Conservation (phyloP, 352 stramenopile genomes). For the Blastocystis sp. region DNA sequence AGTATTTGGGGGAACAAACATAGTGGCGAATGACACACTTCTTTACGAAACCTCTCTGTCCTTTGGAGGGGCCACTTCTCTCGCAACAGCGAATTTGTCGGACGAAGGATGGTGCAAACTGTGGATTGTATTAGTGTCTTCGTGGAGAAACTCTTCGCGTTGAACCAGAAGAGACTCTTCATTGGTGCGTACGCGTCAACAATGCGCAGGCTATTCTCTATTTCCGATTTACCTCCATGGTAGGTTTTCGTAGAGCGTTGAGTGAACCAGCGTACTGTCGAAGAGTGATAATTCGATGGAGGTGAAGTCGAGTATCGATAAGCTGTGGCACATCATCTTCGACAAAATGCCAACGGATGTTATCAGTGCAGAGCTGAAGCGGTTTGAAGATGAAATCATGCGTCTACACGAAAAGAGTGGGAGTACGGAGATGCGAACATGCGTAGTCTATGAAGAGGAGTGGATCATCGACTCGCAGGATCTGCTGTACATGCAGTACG, state of each 20-base stretch:
- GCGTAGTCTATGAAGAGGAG: not conserved
- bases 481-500: constrained; percentile 23
- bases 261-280: not conserved
- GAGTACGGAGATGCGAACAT: not conserved
- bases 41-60: no score
- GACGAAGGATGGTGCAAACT: not conserved
- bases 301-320: not conserved
- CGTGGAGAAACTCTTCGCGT: constrained; percentile 14
- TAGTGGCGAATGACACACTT: not conserved
- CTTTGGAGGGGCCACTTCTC: no score
- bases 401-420: constrained; percentile 19
- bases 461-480: constrained; percentile 13
- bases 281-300: not conserved
- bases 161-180: constrained; percentile 10
- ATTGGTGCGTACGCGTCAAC: not conserved
- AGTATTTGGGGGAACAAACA: not conserved
- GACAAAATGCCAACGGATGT: not conserved
- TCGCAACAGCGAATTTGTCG: no score
- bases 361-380: not conserved
- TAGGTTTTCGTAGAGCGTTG: not conserved
- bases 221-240: constrained; percentile 30
- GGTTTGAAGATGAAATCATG: constrained; percentile 11
- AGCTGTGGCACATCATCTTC: constrained; percentile 3
- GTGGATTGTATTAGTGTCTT: constrained; percentile 18
- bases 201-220: not conserved